These are phyloP conservation scores for Ilyonectria mors-panacis DNA, from an alignment of 2,329 filamentous ascomycete genomes.

Conservation along the genomic window DNA sequence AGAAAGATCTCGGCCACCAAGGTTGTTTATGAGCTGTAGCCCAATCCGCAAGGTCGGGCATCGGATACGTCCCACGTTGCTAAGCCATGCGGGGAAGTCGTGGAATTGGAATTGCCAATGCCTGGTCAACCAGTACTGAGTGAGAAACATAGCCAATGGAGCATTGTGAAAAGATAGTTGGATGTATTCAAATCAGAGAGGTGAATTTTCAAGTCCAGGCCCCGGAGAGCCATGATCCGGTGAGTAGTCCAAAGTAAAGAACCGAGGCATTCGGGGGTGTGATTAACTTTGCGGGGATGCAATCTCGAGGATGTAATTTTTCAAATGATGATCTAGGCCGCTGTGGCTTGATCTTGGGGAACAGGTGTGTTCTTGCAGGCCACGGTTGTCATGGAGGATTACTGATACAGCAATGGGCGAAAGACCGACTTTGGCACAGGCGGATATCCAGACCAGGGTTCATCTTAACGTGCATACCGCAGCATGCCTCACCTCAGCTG, in stretches of 20 bases:
- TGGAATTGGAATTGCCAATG: background rate
- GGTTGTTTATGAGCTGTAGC: conserved; percentile 53
- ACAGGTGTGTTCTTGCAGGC: background rate
- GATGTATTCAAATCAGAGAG: background rate
- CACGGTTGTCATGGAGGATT: background rate
- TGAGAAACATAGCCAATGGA: background rate
- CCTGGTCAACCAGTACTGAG: background rate
- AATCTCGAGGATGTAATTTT: background rate
- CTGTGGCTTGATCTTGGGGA: background rate
- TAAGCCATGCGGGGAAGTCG: background rate
- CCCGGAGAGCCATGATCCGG: background rate
- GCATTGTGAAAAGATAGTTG: background rate
- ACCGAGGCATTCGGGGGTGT: background rate
- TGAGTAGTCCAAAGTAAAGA: background rate
- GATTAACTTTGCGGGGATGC: conserved; percentile 1
- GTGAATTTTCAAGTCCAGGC: background rate
- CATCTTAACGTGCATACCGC: background rate
- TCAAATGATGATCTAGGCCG: background rate
- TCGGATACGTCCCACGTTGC: background rate
- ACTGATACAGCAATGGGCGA: background rate
- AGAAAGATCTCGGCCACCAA: conserved; percentile 58
- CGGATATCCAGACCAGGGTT: background rate
- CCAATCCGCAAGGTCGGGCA: background rate
- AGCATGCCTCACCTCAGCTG: background rate
- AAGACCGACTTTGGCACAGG: no score